Conservation (phyloP, 2,329 filamentous ascomycete species). For the Fusarium buharicum region DNA sequence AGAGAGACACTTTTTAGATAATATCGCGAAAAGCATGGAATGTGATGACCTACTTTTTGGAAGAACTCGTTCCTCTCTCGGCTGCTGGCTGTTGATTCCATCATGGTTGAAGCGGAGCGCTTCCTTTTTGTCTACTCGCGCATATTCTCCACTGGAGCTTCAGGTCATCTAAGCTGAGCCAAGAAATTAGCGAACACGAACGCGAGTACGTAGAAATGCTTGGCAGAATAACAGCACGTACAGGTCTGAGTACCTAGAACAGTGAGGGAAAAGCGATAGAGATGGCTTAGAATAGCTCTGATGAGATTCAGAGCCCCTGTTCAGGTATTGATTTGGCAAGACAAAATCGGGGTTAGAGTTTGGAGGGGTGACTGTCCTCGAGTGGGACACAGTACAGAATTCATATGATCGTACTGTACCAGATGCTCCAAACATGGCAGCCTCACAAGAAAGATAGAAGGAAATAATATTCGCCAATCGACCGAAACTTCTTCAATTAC, state of each 20-base stretch:
- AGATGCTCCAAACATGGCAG: not conserved
- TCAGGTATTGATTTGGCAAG: not conserved
- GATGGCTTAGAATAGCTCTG: not conserved
- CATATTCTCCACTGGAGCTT: slow-evolving; percentile 38
- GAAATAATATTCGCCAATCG: not conserved
- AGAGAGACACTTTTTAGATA: slow-evolving; percentile 13
- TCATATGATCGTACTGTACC: not conserved
- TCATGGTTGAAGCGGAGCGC: slow-evolving; percentile 37
- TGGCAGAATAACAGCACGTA: not conserved
- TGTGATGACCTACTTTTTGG: slow-evolving; percentile 41
- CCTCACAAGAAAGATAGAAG: not conserved
- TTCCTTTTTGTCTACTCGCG: slow-evolving; percentile 30
- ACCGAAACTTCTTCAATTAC: too few relatives aligned
- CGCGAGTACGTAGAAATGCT: slow-evolving; percentile 14
- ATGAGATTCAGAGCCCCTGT: slow-evolving; percentile 7
- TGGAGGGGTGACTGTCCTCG: slow-evolving; percentile 16
- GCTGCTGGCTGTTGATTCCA: slow-evolving; percentile 41
- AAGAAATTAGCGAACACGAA: slow-evolving; percentile 29
- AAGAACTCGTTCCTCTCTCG: slow-evolving; percentile 48
- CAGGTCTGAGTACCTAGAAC: not conserved
- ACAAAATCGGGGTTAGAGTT: slow-evolving; percentile 27
- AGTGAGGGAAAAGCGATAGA: not conserved
- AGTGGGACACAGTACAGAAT: slow-evolving; percentile 6
- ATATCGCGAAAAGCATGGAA: not conserved
- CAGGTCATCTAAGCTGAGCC: not conserved